Conservation (phyloP, 164 flowering plant genomes). For the Warburgia ugandensis region DNA sequence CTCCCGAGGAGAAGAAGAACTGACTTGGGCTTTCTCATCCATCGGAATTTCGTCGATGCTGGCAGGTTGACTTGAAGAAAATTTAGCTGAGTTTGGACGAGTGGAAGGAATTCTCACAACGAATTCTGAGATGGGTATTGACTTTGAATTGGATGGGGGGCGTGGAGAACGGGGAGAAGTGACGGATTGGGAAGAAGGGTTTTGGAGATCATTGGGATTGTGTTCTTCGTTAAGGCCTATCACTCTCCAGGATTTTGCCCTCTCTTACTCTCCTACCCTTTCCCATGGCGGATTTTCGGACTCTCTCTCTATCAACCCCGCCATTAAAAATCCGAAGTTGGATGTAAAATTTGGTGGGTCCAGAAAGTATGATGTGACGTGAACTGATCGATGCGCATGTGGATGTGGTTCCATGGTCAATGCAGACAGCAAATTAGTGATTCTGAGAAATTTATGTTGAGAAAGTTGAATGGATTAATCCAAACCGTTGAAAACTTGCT, state of each 20-base stretch:
- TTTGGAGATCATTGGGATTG: neutral
- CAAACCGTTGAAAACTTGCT: too few relatives aligned
- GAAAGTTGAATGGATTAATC: too few relatives aligned
- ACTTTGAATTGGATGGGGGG: neutral
- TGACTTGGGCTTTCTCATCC: constrained; percentile 14
- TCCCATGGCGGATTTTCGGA: too few relatives aligned
- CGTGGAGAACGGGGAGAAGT: constrained; percentile 7
- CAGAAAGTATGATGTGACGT: too few relatives aligned
- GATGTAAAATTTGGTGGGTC: too few relatives aligned
- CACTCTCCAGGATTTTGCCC: neutral
- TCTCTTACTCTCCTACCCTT: too few relatives aligned
- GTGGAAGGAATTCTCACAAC: neutral
- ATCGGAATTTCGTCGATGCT: constrained; percentile 3
- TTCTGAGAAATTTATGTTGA: too few relatives aligned
- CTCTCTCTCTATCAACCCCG: too few relatives aligned
- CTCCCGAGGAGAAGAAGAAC: constrained; percentile 8
- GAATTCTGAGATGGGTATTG: constrained; percentile 9
- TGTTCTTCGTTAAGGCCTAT: neutral
- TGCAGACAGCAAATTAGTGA: too few relatives aligned
- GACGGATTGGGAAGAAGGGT: neutral
- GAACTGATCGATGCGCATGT: too few relatives aligned
- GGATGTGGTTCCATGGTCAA: too few relatives aligned
- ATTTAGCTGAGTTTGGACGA: constrained; percentile 11
- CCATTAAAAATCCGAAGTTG: too few relatives aligned
- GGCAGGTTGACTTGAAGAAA: constrained; percentile 9